Conservation (phyloP, 371 early-diverging fungal genomes). For the Mortierella sp. region DNA sequence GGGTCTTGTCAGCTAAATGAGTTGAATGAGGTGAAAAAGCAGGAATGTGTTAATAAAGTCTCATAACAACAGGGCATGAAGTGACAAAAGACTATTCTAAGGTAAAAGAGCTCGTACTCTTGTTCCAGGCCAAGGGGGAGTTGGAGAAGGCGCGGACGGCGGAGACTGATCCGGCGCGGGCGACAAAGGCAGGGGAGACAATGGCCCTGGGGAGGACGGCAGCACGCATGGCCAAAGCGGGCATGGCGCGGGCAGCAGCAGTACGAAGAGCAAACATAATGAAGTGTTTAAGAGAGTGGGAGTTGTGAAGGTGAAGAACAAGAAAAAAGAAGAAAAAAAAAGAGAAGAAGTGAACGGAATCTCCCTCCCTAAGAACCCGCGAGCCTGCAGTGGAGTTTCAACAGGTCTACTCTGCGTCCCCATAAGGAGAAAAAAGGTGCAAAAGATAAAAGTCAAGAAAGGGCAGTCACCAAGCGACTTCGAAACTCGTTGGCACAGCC, state of each 20-base stretch:
- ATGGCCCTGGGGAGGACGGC: slow-evolving; percentile 32
- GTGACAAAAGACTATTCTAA: too few species aligned
- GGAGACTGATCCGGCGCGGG: slow-evolving; percentile 45
- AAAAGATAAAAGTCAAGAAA: slow-evolving; percentile 1
- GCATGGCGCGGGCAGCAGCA: slow-evolving; percentile 52
- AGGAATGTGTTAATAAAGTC: background rate
- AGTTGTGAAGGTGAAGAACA: background rate
- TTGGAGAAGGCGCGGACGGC: slow-evolving; percentile 48
- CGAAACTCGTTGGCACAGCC: background rate
- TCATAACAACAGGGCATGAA: background rate
- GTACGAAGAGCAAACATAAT: slow-evolving; percentile 56
- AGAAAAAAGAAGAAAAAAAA: background rate
- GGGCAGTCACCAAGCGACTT: background rate
- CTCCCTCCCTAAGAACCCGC: background rate
- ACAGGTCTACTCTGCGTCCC: background rate
- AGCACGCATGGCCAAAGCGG: slow-evolving; percentile 55
- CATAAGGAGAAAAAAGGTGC: slow-evolving; percentile 3
- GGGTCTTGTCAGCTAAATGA: slow-evolving; percentile 76
- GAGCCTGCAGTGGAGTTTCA: background rate
- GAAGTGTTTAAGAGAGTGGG: background rate
- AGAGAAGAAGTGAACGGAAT: background rate
- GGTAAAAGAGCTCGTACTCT: slow-evolving; percentile 20
- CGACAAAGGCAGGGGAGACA: slow-evolving; percentile 34
- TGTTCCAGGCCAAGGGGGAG: slow-evolving; percentile 46
- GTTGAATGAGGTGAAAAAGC: slow-evolving; percentile 55